A percentile compares a stretch with the other conserved stretches of the same genome.
These are phyloP conservation scores for Geotrichum candidum DNA, from an alignment of 1,139 yeast genomes.

Conservation along the genomic window DNA sequence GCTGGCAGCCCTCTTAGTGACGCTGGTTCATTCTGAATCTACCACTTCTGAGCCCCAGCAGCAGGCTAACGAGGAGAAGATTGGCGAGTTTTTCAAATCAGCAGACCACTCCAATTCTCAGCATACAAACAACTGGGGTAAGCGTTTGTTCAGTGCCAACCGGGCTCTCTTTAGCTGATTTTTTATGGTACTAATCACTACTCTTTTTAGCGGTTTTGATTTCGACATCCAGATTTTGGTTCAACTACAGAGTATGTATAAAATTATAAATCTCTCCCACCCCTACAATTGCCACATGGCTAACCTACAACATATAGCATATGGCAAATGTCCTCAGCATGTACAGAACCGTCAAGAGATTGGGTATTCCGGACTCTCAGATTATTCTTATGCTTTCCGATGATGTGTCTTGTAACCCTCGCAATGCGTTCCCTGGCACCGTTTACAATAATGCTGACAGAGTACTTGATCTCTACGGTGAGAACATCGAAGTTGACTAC, in stretches of 20 bases:
- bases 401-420: conserved; percentile 93
- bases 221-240: conserved; percentile 96
- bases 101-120: conserved; percentile 8
- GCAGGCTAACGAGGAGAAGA: conserved; percentile 6
- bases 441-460: conserved; percentile 92
- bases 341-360: conserved; percentile 89
- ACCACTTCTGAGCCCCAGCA: neutral
- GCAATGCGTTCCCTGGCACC: conserved; percentile 94
- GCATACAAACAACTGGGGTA: conserved; percentile 30
- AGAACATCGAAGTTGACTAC: conserved; percentile 90
- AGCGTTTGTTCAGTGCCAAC: neutral
- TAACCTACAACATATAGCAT: conserved; percentile 39
- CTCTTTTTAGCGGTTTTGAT: conserved; percentile 64
- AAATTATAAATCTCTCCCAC: neutral
- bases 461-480: conserved; percentile 91
- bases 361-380: conserved; percentile 97
- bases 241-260: conserved; percentile 61
- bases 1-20: conserved; percentile 1
- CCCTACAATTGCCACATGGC: neutral
- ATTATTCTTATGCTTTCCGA: conserved; percentile 93
- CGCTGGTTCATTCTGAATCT: neutral
- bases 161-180: neutral
- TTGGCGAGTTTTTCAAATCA: conserved; percentile 1
- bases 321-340: conserved; percentile 94
- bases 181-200: neutral